Percentiles rank a stretch among this genome's conserved stretches.
phyloP scores from a whole-genome alignment of 768 basidiomycete species.

The Macrolepiota albuminosa region DNA sequence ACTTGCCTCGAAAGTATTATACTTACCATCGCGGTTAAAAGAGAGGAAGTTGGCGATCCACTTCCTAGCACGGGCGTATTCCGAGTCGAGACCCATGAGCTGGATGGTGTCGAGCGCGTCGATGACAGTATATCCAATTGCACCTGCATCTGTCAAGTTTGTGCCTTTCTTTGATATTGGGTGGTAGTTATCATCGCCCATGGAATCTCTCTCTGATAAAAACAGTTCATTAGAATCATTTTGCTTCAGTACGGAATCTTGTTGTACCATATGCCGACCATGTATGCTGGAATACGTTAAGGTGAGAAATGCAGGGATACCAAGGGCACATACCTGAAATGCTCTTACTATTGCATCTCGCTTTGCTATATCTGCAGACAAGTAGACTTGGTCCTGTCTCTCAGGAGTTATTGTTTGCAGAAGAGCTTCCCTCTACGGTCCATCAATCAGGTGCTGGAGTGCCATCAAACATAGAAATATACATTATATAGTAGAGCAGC shows the following conservation, averaged over 20 bases:
- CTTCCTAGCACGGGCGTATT: conserved; percentile 71
- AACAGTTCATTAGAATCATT: neutral
- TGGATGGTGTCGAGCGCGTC: conserved; percentile 89
- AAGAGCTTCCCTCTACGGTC: conserved; percentile 1
- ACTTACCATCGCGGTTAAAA: conserved; percentile 78
- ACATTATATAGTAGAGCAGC: conserved; percentile 13
- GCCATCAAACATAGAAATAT: neutral
- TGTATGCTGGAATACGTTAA: conserved; percentile 54
- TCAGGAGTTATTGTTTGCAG: neutral
- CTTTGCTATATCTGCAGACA: conserved; percentile 52
- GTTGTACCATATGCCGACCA: conserved; percentile 74
- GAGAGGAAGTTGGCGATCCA: conserved; percentile 71
- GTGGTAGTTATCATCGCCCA: conserved; percentile 91
- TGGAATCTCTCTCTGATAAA: conserved; percentile 75
- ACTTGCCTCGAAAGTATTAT: conserved; percentile 87
- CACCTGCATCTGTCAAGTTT: conserved; percentile 73
- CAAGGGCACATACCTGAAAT: conserved; percentile 56
- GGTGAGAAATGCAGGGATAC: conserved; percentile 1
- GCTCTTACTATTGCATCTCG: conserved; percentile 71
- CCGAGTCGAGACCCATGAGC: conserved; percentile 78
- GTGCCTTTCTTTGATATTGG: conserved; percentile 71
- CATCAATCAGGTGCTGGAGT: neutral
- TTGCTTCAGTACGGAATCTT: neutral
- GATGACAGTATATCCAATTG: conserved; percentile 87
- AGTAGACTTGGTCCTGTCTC: neutral